Percentiles rank a stretch among this genome's conserved stretches.
phyloP scores from a whole-genome alignment of 148 eudicot genomes.

The Rhododendron kiyosumense region DNA sequence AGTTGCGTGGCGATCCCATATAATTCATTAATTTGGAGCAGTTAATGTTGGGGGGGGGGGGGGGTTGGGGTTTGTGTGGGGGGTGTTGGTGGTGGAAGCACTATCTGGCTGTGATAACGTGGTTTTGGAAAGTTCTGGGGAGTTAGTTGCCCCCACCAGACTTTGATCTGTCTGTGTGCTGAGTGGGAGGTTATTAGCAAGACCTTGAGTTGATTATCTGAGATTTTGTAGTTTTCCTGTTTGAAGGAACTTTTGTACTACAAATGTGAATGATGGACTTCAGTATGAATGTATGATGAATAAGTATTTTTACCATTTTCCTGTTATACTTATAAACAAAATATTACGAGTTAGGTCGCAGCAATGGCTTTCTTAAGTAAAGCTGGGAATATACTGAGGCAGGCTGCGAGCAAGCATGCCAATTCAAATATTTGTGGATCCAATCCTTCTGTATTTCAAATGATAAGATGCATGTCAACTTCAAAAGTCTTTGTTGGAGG shows the following conservation, averaged over 20 bases:
- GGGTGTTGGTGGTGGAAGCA: no score
- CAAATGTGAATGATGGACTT: not conserved
- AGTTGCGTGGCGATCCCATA: not conserved
- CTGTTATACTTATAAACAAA: not conserved
- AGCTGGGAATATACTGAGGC: conserved; percentile 57
- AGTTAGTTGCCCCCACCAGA: not conserved
- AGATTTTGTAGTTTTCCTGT: not conserved
- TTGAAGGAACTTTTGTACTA: not conserved
- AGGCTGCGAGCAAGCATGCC: conserved; percentile 47
- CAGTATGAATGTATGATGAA: not conserved
- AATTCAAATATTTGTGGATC: conserved; percentile 38
- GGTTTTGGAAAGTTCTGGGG: not conserved
- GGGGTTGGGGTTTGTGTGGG: no score
- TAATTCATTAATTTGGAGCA: no score
- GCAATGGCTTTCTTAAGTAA: conserved; percentile 78
- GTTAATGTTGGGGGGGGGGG: not conserved
- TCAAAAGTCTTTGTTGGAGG: conserved; percentile 89
- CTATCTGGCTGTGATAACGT: not conserved
- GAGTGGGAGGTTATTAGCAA: not conserved
- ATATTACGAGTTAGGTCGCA: conserved; percentile 13
- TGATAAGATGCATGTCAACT: conserved; percentile 70
- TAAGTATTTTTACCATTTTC: not conserved
- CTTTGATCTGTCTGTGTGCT: not conserved
- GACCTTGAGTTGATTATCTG: not conserved
- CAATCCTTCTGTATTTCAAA: conserved; percentile 57